These are phyloP conservation scores for Adansonia grandidieri DNA, from an alignment of 441 rosid genomes.

Conservation along the genomic window DNA sequence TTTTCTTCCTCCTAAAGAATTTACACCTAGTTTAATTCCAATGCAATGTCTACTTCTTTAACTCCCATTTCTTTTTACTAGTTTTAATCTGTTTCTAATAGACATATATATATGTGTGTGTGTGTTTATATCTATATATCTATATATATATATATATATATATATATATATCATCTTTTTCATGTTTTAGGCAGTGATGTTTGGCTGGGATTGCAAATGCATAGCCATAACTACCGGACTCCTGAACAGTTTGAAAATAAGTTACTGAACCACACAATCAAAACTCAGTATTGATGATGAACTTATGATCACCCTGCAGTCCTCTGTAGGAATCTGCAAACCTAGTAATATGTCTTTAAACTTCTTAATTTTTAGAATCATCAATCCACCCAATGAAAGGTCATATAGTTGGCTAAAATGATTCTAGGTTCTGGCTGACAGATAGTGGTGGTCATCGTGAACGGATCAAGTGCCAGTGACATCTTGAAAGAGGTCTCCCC, in stretches of 20 bases:
- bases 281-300: neutral
- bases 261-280: neutral
- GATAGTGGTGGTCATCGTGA: slow-evolving; percentile 13
- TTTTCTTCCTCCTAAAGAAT: neutral
- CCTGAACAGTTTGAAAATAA: slow-evolving; percentile 10
- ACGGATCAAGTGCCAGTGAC: neutral
- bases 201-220: slow-evolving; percentile 20
- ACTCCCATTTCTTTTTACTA: neutral
- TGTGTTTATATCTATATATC: no score
- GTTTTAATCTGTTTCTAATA: no score
- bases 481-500: neutral
- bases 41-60: neutral
- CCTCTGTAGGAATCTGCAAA: neutral
- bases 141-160: no score
- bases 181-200: slow-evolving; percentile 10
- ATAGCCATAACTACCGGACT: slow-evolving; percentile 15
- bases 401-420: neutral
- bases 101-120: no score
- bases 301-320: neutral
- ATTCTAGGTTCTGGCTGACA: neutral
- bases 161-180: neutral
- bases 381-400: neutral
- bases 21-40: neutral
- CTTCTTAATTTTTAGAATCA: neutral
- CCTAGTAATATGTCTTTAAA: neutral